These are phyloP conservation scores for Microsporum canis DNA, from an alignment of 2,329 filamentous ascomycete species.

Conservation along the genomic window DNA sequence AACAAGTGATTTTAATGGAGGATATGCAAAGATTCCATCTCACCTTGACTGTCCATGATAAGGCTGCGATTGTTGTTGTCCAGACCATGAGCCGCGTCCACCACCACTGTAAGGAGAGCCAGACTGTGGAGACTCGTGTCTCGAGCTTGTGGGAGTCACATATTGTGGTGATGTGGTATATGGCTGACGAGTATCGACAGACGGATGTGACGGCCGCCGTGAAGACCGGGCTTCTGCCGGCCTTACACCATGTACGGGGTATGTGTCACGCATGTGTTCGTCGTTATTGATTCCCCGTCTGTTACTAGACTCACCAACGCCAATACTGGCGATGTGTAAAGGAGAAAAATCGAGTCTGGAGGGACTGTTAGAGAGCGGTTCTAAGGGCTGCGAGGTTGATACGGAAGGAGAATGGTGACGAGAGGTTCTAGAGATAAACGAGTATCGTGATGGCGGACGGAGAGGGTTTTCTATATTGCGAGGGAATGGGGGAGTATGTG, in stretches of 20 bases:
- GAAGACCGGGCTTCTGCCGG: slow-evolving; percentile 24
- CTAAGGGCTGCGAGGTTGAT: slow-evolving; percentile 21
- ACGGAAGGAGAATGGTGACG: slow-evolving; percentile 22
- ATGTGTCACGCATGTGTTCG: slow-evolving; percentile 24
- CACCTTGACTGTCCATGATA: slow-evolving; percentile 42
- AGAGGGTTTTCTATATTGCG: slow-evolving; percentile 19
- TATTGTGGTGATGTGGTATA: slow-evolving; percentile 51
- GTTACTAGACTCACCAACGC: slow-evolving; percentile 23
- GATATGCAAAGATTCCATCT: slow-evolving; percentile 17
- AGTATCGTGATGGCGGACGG: slow-evolving; percentile 28
- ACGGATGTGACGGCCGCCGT: slow-evolving; percentile 31
- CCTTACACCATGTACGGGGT: slow-evolving; percentile 25
- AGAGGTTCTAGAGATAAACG: slow-evolving; percentile 23
- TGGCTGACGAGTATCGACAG: slow-evolving; percentile 33
- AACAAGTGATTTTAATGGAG: neutral
- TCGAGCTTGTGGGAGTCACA: slow-evolving; percentile 42
- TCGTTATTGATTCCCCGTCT: slow-evolving; percentile 24
- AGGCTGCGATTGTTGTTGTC: slow-evolving; percentile 27
- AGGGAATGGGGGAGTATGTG: neutral
- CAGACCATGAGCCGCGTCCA: slow-evolving; percentile 43
- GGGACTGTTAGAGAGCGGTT: slow-evolving; percentile 20
- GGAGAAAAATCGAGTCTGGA: slow-evolving; percentile 26
- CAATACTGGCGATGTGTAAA: slow-evolving; percentile 21
- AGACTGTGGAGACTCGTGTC: slow-evolving; percentile 50
- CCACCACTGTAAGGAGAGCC: slow-evolving; percentile 48